Evolutionary conservation across 352 stramenopile genomes (phyloP).

Genomic region (Phytophthora melonis): DNA sequence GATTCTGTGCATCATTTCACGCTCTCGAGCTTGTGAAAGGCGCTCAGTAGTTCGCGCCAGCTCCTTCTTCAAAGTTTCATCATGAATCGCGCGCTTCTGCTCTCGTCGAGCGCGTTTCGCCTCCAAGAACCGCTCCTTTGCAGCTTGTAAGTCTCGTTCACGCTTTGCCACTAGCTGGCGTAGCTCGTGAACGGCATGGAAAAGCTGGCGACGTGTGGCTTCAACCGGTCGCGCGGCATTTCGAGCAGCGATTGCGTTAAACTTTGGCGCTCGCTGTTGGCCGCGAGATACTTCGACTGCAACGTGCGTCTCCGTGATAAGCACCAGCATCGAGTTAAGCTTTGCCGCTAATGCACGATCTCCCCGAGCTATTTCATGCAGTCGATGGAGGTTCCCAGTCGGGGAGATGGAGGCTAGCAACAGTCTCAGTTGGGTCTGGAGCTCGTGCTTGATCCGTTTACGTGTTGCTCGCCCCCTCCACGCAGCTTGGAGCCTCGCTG

Average conservation of each 20-base stretch:
- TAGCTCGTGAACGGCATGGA: constrained; percentile 58
- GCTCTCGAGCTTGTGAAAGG: constrained; percentile 42
- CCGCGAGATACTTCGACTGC: constrained; percentile 35
- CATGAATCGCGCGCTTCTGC: constrained; percentile 25
- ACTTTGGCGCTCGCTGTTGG: constrained; percentile 36
- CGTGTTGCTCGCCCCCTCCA: constrained; percentile 56
- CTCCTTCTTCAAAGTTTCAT: constrained; percentile 23
- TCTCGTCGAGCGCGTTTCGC: constrained; percentile 29
- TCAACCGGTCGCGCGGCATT: constrained; percentile 44
- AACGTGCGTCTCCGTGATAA: constrained; percentile 69
- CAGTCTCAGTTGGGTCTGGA: constrained; percentile 53
- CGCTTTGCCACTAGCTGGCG: constrained; percentile 40
- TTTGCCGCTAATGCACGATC: constrained; percentile 43
- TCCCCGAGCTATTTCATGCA: constrained; percentile 54
- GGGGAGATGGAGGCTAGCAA: constrained; percentile 61
- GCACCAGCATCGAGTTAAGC: constrained; percentile 59
- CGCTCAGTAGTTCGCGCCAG: constrained; percentile 44
- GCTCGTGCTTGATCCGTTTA: constrained; percentile 46
- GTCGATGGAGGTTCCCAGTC: constrained; percentile 65
- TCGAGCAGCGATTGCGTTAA: constrained; percentile 45
- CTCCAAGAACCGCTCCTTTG: constrained; percentile 44
- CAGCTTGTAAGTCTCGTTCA: constrained; percentile 38
- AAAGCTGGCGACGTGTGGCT: constrained; percentile 55
- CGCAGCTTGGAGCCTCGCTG: constrained; percentile 51
- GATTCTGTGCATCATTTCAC: constrained; percentile 47